A percentile compares a stretch with the other conserved stretches of the same genome.
phyloP scores from a whole-genome alignment of 805 yeast species.

The Wickerhamiella cacticola region DNA sequence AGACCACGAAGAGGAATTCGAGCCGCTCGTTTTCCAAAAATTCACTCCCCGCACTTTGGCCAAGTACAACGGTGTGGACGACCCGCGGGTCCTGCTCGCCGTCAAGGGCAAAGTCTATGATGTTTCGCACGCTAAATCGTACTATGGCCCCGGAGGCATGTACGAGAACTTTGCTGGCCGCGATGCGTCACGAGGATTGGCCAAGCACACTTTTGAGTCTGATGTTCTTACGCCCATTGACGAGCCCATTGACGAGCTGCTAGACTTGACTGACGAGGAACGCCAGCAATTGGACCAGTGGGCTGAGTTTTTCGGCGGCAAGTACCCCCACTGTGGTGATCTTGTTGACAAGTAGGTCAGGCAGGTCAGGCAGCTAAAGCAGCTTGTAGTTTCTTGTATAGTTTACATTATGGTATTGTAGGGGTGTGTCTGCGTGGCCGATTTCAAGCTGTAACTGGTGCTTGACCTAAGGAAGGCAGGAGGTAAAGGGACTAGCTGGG shows the following conservation, averaged over 20 bases:
- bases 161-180: slow-evolving; percentile 91
- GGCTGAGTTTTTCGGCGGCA: slow-evolving; percentile 69
- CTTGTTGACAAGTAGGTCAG: slow-evolving; percentile 31
- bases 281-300: slow-evolving; percentile 62
- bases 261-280: slow-evolving; percentile 50
- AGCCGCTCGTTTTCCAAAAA: slow-evolving; percentile 28
- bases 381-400: no score
- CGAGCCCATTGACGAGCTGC: slow-evolving; percentile 63
- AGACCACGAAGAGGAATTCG: slow-evolving; percentile 16
- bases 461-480: no score
- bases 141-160: slow-evolving; percentile 95
- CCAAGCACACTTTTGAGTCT: slow-evolving; percentile 71
- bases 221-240: slow-evolving; percentile 54
- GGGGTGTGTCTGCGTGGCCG: no score
- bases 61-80: slow-evolving; percentile 70
- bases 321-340: slow-evolving; percentile 72
- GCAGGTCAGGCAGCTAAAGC: no score
- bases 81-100: slow-evolving; percentile 69
- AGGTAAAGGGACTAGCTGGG: no score
- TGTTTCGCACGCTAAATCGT: slow-evolving; percentile 63
- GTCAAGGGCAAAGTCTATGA: slow-evolving; percentile 82
- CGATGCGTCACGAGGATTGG: slow-evolving; percentile 89
- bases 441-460: no score
- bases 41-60: slow-evolving; percentile 68
- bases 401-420: no score